Base-by-base conservation (phyloP, 208 protist genomes). In the Porcisia hertigi region DNA sequence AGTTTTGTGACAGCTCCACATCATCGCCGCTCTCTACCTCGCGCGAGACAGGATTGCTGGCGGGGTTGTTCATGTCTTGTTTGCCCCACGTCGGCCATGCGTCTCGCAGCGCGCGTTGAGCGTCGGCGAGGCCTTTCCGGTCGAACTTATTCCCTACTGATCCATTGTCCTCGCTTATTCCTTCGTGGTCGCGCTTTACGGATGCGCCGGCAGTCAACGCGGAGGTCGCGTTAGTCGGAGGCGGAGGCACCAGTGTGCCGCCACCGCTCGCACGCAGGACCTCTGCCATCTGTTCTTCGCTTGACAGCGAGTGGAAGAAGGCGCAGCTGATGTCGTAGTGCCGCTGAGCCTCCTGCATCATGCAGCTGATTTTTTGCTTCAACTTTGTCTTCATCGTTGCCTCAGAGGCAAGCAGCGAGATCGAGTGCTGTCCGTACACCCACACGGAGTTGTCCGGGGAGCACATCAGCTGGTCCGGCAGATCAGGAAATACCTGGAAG, bases 401-500 rank as follows among this genome's bases (percentile, higher is more conserved):
- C 23, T 84, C 69, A 23, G 85, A 74, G 65, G 86, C 76, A 62
- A 83, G 69, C 76, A 80, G 92, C 71, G 80, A 85, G 57, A 88
- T 86, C 39, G 85, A 81, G 78, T 89, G 87, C 69, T 81, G 73
- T 3, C 73, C 85, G 64, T 95, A 93, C 14, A 89, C 87, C 77
- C 87, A 93, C 16, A 91, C 69, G 7, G 71, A 73, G 82, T 95
- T 95, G 55, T 80, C 67, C 14, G 91, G 91, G 39, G 92, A 85
- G 69, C 91, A 95, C 25, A 88, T 80, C 12, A 92, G 86, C 49
- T 87, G 85, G 73, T 95, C 87, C 4, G 84, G 76, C 36, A 80
- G 82, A 49, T 90, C 82, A 3, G 91, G 81, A 73, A 95, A 95
- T 2, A 88, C 69, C 1, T 85, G 57, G 18, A 88, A 63, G 60